phyloP scores from a whole-genome alignment of 345 rosid species.

The Tarenaya hassleriana region DNA sequence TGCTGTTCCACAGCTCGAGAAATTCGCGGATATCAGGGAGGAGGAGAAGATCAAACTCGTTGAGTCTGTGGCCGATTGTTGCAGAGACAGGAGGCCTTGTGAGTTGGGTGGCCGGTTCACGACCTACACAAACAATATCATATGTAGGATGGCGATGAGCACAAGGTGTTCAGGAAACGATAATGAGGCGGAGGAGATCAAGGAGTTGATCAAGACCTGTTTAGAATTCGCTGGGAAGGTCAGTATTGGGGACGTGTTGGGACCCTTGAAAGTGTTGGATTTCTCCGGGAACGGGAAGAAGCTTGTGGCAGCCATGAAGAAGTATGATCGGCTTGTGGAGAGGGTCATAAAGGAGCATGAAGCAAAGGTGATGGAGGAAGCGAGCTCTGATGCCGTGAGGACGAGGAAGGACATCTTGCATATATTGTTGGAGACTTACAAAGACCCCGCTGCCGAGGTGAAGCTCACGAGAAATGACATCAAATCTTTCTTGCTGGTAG shows the following conservation, averaged over 20 bases:
- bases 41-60: slow-evolving; percentile 41
- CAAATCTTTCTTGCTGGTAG: slow-evolving; percentile 59
- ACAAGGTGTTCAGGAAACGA: slow-evolving; percentile 45
- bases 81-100: slow-evolving; percentile 30
- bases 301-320: slow-evolving; percentile 34
- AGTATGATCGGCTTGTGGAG: slow-evolving; percentile 46
- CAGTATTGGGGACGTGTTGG: slow-evolving; percentile 52
- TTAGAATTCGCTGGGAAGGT: slow-evolving; percentile 50
- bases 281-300: slow-evolving; percentile 53
- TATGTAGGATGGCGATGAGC: slow-evolving; percentile 66
- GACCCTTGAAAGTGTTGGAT: slow-evolving; percentile 52
- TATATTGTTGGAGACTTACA: slow-evolving; percentile 29
- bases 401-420: slow-evolving; percentile 27
- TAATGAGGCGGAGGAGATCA: slow-evolving; percentile 40
- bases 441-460: slow-evolving; percentile 42
- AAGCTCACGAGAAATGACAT: slow-evolving; percentile 48
- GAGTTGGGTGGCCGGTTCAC: slow-evolving; percentile 34
- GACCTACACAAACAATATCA: slow-evolving; percentile 40
- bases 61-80: slow-evolving; percentile 37
- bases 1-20: slow-evolving; percentile 49
- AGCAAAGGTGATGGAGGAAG: slow-evolving; percentile 22
- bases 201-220: slow-evolving; percentile 32
- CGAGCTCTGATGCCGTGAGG: neutral
- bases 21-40: slow-evolving; percentile 30
- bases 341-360: slow-evolving; percentile 51